Evolutionary conservation across 108 stramenopile genomes (phyloP), one percentile per base, ranked within the genome.

Genomic region (Aurantiochytrium sp.): DNA sequence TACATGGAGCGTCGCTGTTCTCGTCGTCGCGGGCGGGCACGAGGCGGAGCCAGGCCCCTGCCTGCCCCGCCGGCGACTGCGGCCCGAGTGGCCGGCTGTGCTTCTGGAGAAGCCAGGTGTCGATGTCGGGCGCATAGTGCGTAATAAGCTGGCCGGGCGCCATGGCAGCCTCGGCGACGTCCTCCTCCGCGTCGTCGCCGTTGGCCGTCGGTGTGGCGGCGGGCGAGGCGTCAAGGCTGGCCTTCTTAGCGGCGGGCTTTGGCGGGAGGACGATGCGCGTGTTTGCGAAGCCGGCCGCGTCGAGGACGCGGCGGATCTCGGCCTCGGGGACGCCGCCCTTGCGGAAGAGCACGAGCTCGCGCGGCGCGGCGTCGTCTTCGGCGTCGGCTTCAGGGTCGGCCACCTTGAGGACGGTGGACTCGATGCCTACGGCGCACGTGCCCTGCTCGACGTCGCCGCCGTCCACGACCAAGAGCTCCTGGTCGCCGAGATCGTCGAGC

Each of bases 41-140:
- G 34, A 48, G 22, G 6, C 8, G 52, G 12, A 85, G 10, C n/a
- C n/a, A n/a, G 30, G 24, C 55, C 32, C 12, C 42, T 54, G 19
- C 52, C 42, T 34, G 4, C 27, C 4, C 55, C 36, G 15, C 50
- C 27, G 68, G 89, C 22, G 54, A 48, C 45, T 30, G 52, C 48
- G 5, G 68, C 41, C 1, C 87, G 86, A n/a, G 50, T 4, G 34
- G 2, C 12, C 15, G 31, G 22, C n/a, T 24, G 15, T 5, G 93
- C 89, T 12, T 32, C 22, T 41, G 54, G 68, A 87, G 45, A 81
- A 97, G 91, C 87, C 90, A 96, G 65, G 95, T 95, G 30, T 95
- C 94, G 24, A 96, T 91, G 88, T 97, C 91, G n/a, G 98, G 98
- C 30, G 98, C 96, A 90, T 98, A 98, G 88, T 98, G 98, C 45